Evolutionary conservation across 805 yeast species (phyloP).

Genomic region (Candida quercuum): DNA sequence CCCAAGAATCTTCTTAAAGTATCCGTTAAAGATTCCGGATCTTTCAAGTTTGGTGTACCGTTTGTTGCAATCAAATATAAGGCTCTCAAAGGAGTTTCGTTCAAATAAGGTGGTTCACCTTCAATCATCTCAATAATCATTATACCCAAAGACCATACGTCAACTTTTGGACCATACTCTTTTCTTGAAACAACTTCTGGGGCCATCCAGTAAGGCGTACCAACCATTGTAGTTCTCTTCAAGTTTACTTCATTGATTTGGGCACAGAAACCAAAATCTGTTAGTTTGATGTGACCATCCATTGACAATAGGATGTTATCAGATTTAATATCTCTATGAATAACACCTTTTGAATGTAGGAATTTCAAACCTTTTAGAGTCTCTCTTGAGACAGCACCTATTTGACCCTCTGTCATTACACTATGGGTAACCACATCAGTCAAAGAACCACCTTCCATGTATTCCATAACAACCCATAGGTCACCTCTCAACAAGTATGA

Average conservation of each 20-base stretch:
- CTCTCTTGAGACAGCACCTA: conserved; percentile 91
- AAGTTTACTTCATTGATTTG: conserved; percentile 75
- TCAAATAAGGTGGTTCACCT: conserved; percentile 97
- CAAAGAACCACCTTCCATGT: conserved; percentile 97
- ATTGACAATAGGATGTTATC: conserved; percentile 84
- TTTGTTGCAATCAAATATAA: conserved; percentile 91
- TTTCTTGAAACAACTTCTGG: conserved; percentile 95
- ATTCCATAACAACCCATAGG: conserved; percentile 98
- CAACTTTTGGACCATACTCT: conserved; percentile 95
- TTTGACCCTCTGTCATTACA: conserved; percentile 88
- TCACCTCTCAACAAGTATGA: conserved; percentile 73
- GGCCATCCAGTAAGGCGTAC: conserved; percentile 99
- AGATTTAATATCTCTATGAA: conserved; percentile 94
- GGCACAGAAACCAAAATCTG: conserved; percentile 97
- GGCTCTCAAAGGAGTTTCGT: conserved; percentile 93
- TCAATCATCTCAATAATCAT: conserved; percentile 99
- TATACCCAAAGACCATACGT: conserved; percentile 96
- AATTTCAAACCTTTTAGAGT: conserved; percentile 82
- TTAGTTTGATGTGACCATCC: conserved; percentile 85
- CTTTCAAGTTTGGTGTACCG: conserved; percentile 91
- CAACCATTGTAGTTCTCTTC: conserved; percentile 97
- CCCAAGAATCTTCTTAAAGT: conserved; percentile 65
- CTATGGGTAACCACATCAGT: conserved; percentile 92
- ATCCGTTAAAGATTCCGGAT: conserved; percentile 72
- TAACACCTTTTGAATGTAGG: conserved; percentile 86